Evolutionary conservation across 495 filamentous ascomycete species (phyloP), one percentile per base, ranked within the genome.

Genomic region (Chaetomidium leptoderma): DNA sequence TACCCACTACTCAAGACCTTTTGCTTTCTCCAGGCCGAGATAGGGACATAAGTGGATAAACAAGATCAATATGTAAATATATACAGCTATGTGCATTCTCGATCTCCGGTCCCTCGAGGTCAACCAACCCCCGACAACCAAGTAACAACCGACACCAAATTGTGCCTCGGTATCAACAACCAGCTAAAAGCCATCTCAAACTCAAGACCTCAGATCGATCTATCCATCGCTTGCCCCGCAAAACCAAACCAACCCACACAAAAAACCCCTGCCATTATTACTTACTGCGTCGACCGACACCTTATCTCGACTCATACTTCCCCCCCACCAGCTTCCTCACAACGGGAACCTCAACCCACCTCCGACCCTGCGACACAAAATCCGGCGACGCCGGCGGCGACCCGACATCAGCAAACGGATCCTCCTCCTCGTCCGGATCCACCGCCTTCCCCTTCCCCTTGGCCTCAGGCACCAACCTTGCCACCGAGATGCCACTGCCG

Each of bases 241-340:
- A 23, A 57, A 50, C 21, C 35, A 48, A 49, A 24, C 49, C 30
- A 49, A 23, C 45, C 6, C 19, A 2, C 29, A 51, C 27, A 19
- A 59, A 55, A 32, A 17, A 8, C 14, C 29, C 13, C 6, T 32
- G 14, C 37, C 37, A 33, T 48, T 17, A 56, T 8, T 37, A 35
- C n/a, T 14, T 44, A 3, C 19, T 11, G 19, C 39, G 17, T 19
- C 7, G 2, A 14, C 23, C 16, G n/a, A n/a, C 32, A 19, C 23
- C 26, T 63, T 64, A 81, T 49, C 66, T 74, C 29, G 80, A 81
- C 61, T 83, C 76, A 70, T 92, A 95, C 73, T 88, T 92, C 43
- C 91, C 91, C 66, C 84, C 88, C 24, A 87, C 76, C 54, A 96
- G 64, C 72, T 86, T 92, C 75, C 83, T 86, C 51, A 82, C 75